Conservation (phyloP, 192 early-diverging fungal genomes). For the Linnemannia exigua region DNA sequence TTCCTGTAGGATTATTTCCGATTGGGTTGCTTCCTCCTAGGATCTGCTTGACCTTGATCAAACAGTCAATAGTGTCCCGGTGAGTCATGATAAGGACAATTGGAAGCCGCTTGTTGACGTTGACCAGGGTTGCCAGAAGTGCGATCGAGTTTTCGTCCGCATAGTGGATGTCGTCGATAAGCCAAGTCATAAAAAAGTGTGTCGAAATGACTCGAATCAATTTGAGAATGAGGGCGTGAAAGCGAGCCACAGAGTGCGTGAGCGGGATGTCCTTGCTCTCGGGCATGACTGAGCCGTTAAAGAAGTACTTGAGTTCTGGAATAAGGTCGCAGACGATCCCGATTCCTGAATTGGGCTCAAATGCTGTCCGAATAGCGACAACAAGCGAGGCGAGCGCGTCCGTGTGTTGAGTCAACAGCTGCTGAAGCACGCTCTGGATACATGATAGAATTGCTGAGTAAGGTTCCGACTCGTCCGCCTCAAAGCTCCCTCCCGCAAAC, state of each 20-base stretch:
- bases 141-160: slow-evolving; percentile 55
- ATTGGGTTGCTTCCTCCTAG: slow-evolving; percentile 20
- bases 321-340: slow-evolving; percentile 49
- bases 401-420: slow-evolving; percentile 42
- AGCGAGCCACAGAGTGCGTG: slow-evolving; percentile 37
- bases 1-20: slow-evolving; percentile 16
- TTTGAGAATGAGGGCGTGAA: slow-evolving; percentile 51
- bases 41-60: slow-evolving; percentile 49
- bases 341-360: slow-evolving; percentile 47
- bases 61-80: slow-evolving; percentile 35
- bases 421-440: slow-evolving; percentile 44
- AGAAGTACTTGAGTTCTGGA: slow-evolving; percentile 49
- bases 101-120: slow-evolving; percentile 44
- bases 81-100: slow-evolving; percentile 55
- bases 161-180: slow-evolving; percentile 52
- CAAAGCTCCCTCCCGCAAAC: slow-evolving; percentile 47
- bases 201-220: slow-evolving; percentile 51
- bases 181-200: slow-evolving; percentile 57
- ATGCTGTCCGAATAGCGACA: slow-evolving; percentile 49
- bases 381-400: slow-evolving; percentile 45
- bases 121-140: slow-evolving; percentile 34
- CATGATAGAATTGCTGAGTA: slow-evolving; percentile 48
- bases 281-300: slow-evolving; percentile 25
- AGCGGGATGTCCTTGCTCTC: slow-evolving; percentile 37
- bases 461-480: slow-evolving; percentile 29